These are phyloP conservation scores for Pythium apleroticum DNA, from an alignment of 352 stramenopile genomes.

Conservation along the genomic window DNA sequence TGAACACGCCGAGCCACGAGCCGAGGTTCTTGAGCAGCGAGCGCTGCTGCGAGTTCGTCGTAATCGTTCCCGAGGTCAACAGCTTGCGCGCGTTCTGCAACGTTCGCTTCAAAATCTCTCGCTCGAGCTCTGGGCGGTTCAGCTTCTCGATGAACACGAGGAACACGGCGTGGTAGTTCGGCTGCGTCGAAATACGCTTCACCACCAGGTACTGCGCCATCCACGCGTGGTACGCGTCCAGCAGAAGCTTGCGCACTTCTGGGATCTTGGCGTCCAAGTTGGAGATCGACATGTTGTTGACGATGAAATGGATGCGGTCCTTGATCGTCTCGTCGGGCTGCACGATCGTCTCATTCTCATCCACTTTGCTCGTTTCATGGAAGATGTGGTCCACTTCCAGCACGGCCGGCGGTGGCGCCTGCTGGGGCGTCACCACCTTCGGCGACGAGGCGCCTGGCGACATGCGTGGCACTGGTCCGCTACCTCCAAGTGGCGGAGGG, in stretches of 20 bases:
- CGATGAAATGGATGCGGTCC: constrained; percentile 98
- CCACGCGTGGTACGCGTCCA: constrained; percentile 95
- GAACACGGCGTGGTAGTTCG: constrained; percentile 98
- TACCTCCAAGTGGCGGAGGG: constrained; percentile 9
- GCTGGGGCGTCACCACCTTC: constrained; percentile 38
- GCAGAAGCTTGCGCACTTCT: constrained; percentile 94
- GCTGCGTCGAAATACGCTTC: constrained; percentile 98
- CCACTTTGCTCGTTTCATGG: constrained; percentile 57
- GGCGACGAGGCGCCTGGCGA: constrained; percentile 40
- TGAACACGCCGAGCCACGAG: constrained; percentile 98
- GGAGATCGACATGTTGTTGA: constrained; percentile 98
- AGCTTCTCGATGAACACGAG: constrained; percentile 98
- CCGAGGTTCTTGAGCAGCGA: constrained; percentile 98
- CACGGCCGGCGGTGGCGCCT: constrained; percentile 46
- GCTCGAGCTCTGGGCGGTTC: constrained; percentile 90
- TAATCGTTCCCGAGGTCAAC: constrained; percentile 97
- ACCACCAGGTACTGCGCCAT: constrained; percentile 99
- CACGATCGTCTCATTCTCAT: constrained; percentile 59
- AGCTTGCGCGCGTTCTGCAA: constrained; percentile 96
- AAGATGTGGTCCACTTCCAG: constrained; percentile 87
- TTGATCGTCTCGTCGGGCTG: constrained; percentile 87
- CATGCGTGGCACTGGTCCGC: constrained; percentile 17
- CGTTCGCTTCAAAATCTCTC: constrained; percentile 94
- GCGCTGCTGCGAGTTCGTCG: constrained; percentile 96
- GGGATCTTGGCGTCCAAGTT: constrained; percentile 97